These are phyloP conservation scores for Cladosporium sp. DNA, from an alignment of 2,329 filamentous ascomycete genomes.

Conservation along the genomic window DNA sequence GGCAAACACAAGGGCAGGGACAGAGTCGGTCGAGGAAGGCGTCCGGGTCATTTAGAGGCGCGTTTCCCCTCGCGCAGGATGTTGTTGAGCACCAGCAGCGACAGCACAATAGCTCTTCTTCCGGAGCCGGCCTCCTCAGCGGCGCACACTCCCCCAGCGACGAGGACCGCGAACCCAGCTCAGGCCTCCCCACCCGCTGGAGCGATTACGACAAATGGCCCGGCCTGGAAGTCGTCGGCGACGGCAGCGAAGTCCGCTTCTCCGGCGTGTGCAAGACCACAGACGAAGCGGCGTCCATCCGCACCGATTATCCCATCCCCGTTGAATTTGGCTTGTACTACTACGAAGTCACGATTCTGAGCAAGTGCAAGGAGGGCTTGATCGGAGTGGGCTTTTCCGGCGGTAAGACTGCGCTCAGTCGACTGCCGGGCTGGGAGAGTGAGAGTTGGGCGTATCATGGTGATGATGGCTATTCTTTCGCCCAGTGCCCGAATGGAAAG, in stretches of 20 bases:
- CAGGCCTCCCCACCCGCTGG: constrained; percentile 79
- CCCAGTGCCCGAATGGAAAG: constrained; percentile 53
- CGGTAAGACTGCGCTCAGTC: constrained; percentile 54
- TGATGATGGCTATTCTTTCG: constrained; percentile 62
- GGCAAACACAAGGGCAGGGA: too few relatives aligned
- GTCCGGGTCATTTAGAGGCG: constrained; percentile 59
- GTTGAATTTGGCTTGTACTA: constrained; percentile 92
- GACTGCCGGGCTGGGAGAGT: constrained; percentile 62
- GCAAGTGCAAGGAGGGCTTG: constrained; percentile 59
- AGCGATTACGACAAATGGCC: constrained; percentile 71
- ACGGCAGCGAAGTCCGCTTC: constrained; percentile 69
- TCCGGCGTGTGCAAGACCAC: constrained; percentile 53
- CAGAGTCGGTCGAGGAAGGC: constrained; percentile 1
- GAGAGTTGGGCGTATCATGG: constrained; percentile 65
- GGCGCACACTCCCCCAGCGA: background rate
- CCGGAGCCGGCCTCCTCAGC: background rate
- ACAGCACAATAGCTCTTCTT: too few relatives aligned
- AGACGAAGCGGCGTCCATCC: constrained; percentile 76
- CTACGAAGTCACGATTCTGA: constrained; percentile 69
- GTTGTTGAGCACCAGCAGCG: constrained; percentile 75
- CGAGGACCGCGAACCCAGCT: constrained; percentile 27
- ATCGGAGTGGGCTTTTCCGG: constrained; percentile 60
- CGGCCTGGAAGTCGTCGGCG: constrained; percentile 68
- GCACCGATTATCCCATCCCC: constrained; percentile 83
- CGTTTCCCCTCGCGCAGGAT: constrained; percentile 81